Percentiles rank a stretch among this genome's conserved stretches.
Conservation (phyloP, 2,329 filamentous ascomycete species). For the Allantophomopsis lycopodina region DNA sequence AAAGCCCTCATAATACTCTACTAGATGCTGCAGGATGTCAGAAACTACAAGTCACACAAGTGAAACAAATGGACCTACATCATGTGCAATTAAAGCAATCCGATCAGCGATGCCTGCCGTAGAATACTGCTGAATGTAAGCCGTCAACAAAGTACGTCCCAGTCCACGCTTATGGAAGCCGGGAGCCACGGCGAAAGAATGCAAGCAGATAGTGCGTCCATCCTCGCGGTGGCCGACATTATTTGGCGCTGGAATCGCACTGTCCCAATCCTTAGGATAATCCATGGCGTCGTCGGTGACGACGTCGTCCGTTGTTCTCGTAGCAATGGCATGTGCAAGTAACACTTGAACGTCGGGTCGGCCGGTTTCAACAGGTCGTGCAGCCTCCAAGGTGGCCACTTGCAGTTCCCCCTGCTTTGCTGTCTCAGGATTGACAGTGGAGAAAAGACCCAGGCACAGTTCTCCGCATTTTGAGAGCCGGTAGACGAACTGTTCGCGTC, state of each 20-base stretch:
- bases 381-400: slow-evolving; percentile 37
- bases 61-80: slow-evolving; percentile 27
- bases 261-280: slow-evolving; percentile 53
- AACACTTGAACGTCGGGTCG: slow-evolving; percentile 46
- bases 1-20: slow-evolving; percentile 64
- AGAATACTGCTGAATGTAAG: slow-evolving; percentile 66
- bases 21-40: slow-evolving; percentile 33
- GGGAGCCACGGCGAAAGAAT: slow-evolving; percentile 70
- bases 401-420: slow-evolving; percentile 21
- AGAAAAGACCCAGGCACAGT: slow-evolving; percentile 70
- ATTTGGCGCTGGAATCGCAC: slow-evolving; percentile 26
- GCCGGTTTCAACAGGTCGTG: slow-evolving; percentile 44
- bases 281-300: slow-evolving; percentile 70
- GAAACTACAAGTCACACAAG: too few species aligned
- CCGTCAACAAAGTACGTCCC: slow-evolving; percentile 59
- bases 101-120: slow-evolving; percentile 56
- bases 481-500: slow-evolving; percentile 50
- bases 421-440: slow-evolving; percentile 38
- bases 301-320: slow-evolving; percentile 45
- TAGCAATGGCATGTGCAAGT: slow-evolving; percentile 66
- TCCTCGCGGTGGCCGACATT: slow-evolving; percentile 55
- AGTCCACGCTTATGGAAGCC: slow-evolving; percentile 62
- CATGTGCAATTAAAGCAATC: slow-evolving; percentile 64
- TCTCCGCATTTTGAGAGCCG: slow-evolving; percentile 63
- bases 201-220: slow-evolving; percentile 65